Evolutionary conservation across 2,329 filamentous ascomycete genomes (phyloP).

Genomic region (Cadophora sp.): DNA sequence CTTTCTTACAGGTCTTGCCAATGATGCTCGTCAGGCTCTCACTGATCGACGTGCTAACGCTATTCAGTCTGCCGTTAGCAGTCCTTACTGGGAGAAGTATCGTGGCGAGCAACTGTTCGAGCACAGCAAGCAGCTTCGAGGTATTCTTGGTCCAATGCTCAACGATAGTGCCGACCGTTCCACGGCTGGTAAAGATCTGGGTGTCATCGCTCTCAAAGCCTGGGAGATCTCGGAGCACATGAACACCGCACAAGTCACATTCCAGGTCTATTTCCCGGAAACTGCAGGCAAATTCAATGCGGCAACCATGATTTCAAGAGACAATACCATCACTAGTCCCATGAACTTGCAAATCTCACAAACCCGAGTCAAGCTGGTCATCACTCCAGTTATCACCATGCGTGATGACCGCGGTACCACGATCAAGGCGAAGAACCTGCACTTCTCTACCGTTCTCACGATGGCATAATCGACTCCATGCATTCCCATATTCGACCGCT

Average conservation of each 20-base stretch:
- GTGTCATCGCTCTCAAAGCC: slow-evolving; percentile 32
- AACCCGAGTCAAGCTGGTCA: slow-evolving; percentile 59
- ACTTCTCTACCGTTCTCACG: slow-evolving; percentile 37
- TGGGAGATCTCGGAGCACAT: slow-evolving; percentile 52
- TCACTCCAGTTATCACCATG: slow-evolving; percentile 61
- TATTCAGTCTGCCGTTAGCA: slow-evolving; percentile 49
- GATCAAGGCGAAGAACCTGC: slow-evolving; percentile 40
- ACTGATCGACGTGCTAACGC: slow-evolving; percentile 48
- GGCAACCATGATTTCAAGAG: slow-evolving; percentile 53
- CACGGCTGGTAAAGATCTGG: slow-evolving; percentile 51
- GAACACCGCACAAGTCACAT: slow-evolving; percentile 49
- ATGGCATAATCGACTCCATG: slow-evolving; percentile 32
- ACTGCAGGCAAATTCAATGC: slow-evolving; percentile 56
- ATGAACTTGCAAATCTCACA: slow-evolving; percentile 57
- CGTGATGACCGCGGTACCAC: slow-evolving; percentile 52
- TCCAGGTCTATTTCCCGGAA: slow-evolving; percentile 59
- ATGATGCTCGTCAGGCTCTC: slow-evolving; percentile 44
- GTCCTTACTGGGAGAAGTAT: slow-evolving; percentile 43
- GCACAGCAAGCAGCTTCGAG: slow-evolving; percentile 45
- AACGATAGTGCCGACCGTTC: slow-evolving; percentile 47
- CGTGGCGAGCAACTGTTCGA: slow-evolving; percentile 30
- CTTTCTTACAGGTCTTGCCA: slow-evolving; percentile 31
- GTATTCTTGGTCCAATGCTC: slow-evolving; percentile 54
- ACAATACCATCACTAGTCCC: slow-evolving; percentile 50
- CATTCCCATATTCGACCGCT: background rate